These are phyloP conservation scores for Nothophaeocryptopus gaeumannii DNA, from an alignment of 2,329 filamentous ascomycete species.

Conservation along the genomic window DNA sequence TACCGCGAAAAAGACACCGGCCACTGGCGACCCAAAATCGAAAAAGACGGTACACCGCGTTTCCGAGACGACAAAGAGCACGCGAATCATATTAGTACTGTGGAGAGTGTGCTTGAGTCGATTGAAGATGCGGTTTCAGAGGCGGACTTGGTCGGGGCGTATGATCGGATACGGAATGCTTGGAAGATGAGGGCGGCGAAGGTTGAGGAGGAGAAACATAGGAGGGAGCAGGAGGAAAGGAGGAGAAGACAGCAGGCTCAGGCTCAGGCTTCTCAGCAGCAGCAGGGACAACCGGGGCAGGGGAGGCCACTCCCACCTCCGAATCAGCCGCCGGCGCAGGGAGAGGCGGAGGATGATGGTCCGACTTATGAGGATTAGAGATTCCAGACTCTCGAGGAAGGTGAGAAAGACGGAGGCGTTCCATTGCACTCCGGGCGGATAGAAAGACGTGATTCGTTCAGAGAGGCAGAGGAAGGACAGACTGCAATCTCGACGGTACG, in stretches of 20 bases:
- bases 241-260: conserved; percentile 20
- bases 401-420: too few species aligned
- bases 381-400: too few species aligned
- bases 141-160: conserved; percentile 70
- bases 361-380: conserved; percentile 25
- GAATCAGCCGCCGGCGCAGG: too few species aligned
- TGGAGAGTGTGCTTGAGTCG: conserved; percentile 82
- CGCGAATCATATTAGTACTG: conserved; percentile 82
- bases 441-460: too few species aligned
- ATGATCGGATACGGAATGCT: conserved; percentile 68
- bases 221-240: conserved; percentile 15
- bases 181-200: conserved; percentile 64
- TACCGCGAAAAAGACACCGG: conserved; percentile 67
- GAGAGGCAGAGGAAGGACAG: too few species aligned
- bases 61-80: conserved; percentile 91
- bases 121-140: conserved; percentile 83
- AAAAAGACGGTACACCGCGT: conserved; percentile 57
- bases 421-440: too few species aligned
- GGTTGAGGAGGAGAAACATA: conserved; percentile 15
- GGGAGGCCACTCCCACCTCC: not conserved
- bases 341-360: conserved; percentile 21
- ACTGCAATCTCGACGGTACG: too few species aligned
- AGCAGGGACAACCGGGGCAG: conserved; percentile 15
- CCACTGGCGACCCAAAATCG: conserved; percentile 70
- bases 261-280: too few species aligned